Percentiles rank a stretch among this genome's conserved stretches.
These are phyloP conservation scores for Omphalotus guepiniiformis DNA, from an alignment of 768 basidiomycete genomes.

Conservation along the genomic window DNA sequence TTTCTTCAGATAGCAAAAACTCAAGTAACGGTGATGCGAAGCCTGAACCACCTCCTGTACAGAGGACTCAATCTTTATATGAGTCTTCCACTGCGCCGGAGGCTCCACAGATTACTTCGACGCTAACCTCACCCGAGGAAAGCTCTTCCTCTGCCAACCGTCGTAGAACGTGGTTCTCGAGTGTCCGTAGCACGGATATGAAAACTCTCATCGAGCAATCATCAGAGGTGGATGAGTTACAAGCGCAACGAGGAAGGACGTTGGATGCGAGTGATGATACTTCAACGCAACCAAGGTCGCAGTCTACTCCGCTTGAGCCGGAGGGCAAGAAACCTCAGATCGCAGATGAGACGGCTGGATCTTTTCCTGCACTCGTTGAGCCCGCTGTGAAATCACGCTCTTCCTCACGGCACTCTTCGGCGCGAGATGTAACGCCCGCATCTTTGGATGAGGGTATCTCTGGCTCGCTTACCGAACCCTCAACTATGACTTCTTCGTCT, in stretches of 20 bases:
- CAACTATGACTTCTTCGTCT: slow-evolving; percentile 13
- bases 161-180: slow-evolving; percentile 58
- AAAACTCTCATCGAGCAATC: slow-evolving; percentile 18
- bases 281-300: slow-evolving; percentile 23
- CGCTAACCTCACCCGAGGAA: slow-evolving; percentile 2
- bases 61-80: slow-evolving; percentile 2
- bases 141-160: slow-evolving; percentile 18
- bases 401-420: slow-evolving; percentile 42
- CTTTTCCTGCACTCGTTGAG: neutral
- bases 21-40: neutral
- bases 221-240: slow-evolving; percentile 21
- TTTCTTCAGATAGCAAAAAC: neutral
- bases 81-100: slow-evolving; percentile 7
- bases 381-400: slow-evolving; percentile 32
- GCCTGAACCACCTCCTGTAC: neutral
- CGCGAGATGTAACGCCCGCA: slow-evolving; percentile 21
- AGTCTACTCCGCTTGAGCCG: slow-evolving; percentile 28
- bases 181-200: slow-evolving; percentile 34
- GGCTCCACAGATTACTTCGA: neutral
- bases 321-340: slow-evolving; percentile 11
- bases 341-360: neutral
- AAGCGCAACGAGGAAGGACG: slow-evolving; percentile 33
- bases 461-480: slow-evolving; percentile 20
- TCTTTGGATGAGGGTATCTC: neutral
- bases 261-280: slow-evolving; percentile 27